phyloP scores from a whole-genome alignment of 2,329 filamentous ascomycete species.

The Fusarium coicis region DNA sequence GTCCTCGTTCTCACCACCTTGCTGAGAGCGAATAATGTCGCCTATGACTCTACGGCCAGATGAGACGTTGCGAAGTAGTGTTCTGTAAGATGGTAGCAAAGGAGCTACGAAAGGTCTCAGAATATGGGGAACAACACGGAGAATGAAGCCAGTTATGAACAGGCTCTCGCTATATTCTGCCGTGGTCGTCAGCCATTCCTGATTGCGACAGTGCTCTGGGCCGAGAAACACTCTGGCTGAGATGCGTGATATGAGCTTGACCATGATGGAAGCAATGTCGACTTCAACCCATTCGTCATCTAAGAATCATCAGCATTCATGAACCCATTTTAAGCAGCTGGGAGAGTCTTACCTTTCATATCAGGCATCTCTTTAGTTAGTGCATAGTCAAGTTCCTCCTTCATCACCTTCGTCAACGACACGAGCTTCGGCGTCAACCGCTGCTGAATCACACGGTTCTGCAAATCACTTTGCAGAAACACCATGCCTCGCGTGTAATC shows the following conservation, averaged over 20 bases:
- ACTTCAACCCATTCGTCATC: not conserved
- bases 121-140: not conserved
- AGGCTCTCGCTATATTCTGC: not conserved
- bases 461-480: not conserved
- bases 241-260: not conserved
- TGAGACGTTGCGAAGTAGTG: not conserved
- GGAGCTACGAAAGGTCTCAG: not conserved
- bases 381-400: not conserved
- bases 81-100: not conserved
- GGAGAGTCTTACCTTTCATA: not conserved
- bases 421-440: not conserved
- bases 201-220: not conserved
- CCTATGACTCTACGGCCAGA: not conserved
- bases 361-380: not conserved
- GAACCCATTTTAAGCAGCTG: accelerated
- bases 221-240: not conserved
- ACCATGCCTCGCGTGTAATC: not conserved
- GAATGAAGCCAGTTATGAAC: not conserved
- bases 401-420: not conserved
- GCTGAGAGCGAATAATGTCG: not conserved
- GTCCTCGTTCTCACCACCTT: not conserved
- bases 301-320: accelerated
- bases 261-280: not conserved
- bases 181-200: not conserved
- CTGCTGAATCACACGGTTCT: not conserved